A percentile compares a stretch with the other conserved stretches of the same genome.
phyloP scores from a whole-genome alignment of 495 filamentous ascomycete species.

The Podospora fimiseda region DNA sequence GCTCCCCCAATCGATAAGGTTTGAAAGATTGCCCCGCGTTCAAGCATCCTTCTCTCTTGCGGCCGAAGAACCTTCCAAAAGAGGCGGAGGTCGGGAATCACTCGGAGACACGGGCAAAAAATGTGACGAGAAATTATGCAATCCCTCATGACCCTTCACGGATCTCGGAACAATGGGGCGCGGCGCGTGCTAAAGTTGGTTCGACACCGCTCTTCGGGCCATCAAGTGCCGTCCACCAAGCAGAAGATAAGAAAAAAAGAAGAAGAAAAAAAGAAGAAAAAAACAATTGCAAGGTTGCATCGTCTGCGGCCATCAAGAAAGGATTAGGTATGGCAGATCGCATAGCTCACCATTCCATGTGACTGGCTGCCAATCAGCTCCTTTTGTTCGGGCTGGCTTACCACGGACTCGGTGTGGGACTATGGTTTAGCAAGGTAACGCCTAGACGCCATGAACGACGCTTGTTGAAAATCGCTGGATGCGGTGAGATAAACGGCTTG shows the following conservation, averaged over 20 bases:
- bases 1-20: conserved; percentile 4
- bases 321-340: not conserved
- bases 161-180: too few relatives aligned
- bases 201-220: not conserved
- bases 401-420: conserved; percentile 1
- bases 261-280: not conserved
- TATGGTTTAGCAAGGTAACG: not conserved
- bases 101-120: too few relatives aligned
- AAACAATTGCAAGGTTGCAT: not conserved
- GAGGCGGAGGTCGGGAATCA: not conserved
- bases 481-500: not conserved
- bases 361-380: conserved; percentile 5
- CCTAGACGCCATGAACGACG: not conserved
- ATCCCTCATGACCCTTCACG: not conserved
- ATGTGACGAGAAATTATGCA: not conserved
- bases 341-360: not conserved
- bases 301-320: not conserved
- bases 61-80: not conserved
- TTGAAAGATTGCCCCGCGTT: not conserved
- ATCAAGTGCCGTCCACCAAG: not conserved
- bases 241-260: too few relatives aligned
- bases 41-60: not conserved
- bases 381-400: not conserved
- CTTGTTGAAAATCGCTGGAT: not conserved
- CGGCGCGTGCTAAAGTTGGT: too few relatives aligned